These are phyloP conservation scores for Penicillium robsamsonii DNA, from an alignment of 495 filamentous ascomycete genomes.

Conservation along the genomic window DNA sequence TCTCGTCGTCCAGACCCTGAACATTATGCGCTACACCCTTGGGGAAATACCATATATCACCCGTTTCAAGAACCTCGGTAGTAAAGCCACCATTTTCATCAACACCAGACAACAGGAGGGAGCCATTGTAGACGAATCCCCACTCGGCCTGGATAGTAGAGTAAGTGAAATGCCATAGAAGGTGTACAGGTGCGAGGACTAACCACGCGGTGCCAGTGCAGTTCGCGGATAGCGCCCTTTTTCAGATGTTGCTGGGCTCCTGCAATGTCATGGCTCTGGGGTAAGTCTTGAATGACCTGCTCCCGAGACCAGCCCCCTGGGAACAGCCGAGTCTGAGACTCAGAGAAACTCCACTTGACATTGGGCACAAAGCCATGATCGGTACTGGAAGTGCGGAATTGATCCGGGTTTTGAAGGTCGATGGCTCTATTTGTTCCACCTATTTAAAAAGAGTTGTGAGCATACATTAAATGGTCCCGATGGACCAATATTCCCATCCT, in stretches of 20 bases:
- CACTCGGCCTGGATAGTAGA: constrained; percentile 54
- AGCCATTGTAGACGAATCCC: constrained; percentile 60
- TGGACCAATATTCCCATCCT: neutral
- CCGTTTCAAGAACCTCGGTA: constrained; percentile 52
- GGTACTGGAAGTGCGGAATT: constrained; percentile 55
- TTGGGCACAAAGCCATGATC: constrained; percentile 60
- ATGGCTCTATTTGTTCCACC: constrained; percentile 36
- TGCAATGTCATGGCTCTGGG: constrained; percentile 58
- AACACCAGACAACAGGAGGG: constrained; percentile 55
- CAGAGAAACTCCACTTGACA: constrained; percentile 64
- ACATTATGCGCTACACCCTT: constrained; percentile 63
- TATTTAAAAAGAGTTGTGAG: constrained; percentile 5
- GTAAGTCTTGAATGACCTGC: constrained; percentile 60
- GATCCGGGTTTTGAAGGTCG: constrained; percentile 59
- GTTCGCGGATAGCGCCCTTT: constrained; percentile 60
- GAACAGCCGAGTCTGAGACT: constrained; percentile 58
- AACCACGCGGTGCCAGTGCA: constrained; percentile 67
- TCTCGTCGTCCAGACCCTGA: constrained; percentile 56
- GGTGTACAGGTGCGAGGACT: constrained; percentile 14
- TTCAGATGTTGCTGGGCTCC: constrained; percentile 62
- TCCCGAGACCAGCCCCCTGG: constrained; percentile 63
- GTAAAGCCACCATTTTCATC: constrained; percentile 58
- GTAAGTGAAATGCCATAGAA: neutral
- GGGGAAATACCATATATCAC: constrained; percentile 69
- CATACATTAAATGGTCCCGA: neutral